Evolutionary conservation across 1,284 basidiomycete species (phyloP).

Genomic region (Ceratobasidium sp.): DNA sequence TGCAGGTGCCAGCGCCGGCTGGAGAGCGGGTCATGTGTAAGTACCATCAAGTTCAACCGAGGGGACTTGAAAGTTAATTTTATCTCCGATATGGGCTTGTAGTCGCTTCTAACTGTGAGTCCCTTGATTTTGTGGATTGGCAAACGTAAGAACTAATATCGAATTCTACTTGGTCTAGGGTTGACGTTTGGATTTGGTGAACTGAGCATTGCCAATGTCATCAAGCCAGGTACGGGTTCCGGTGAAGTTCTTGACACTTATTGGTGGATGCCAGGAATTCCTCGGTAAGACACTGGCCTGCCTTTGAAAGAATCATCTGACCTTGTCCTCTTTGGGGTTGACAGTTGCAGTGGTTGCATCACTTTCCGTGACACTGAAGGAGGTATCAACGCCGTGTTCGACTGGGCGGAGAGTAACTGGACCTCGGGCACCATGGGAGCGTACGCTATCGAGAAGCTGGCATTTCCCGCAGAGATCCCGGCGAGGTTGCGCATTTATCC

Average conservation of each 20-base stretch:
- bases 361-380: slow-evolving; percentile 5
- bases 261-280: slow-evolving; percentile 17
- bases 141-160: not conserved
- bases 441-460: slow-evolving; percentile 12
- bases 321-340: not conserved
- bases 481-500: not conserved
- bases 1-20: slow-evolving; percentile 15
- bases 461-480: not conserved
- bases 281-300: slow-evolving; percentile 3
- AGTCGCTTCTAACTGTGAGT: slow-evolving; percentile 8
- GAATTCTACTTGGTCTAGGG: not conserved
- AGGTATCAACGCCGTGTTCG: slow-evolving; percentile 16
- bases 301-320: not conserved
- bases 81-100: too few species aligned
- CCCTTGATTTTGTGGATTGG: not conserved
- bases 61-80: not conserved
- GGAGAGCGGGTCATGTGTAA: slow-evolving; percentile 22
- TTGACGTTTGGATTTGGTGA: slow-evolving; percentile 28
- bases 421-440: slow-evolving; percentile 14
- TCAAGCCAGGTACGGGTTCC: not conserved
- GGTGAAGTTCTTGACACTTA: slow-evolving; percentile 21
- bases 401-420: slow-evolving; percentile 33
- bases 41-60: not conserved
- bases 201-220: not conserved
- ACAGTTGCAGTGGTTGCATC: slow-evolving; percentile 25